Evolutionary conservation across 2,329 filamentous ascomycete genomes (phyloP).

Genomic region (Cladorrhinum sp.): DNA sequence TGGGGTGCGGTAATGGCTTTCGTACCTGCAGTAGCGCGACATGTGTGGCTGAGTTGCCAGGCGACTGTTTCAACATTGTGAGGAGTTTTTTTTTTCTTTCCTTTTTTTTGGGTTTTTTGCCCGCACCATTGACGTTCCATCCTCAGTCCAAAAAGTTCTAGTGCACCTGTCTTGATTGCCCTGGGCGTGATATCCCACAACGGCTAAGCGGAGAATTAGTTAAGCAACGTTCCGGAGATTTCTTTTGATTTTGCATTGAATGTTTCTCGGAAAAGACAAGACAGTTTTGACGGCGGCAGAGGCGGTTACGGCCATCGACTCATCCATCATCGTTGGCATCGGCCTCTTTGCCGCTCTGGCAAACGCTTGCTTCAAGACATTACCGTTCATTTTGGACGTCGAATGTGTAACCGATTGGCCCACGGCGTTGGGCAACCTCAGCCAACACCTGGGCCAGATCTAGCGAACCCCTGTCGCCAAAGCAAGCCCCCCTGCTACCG

Average conservation of each 20-base stretch:
- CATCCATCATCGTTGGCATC: neutral
- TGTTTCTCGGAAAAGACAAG: neutral
- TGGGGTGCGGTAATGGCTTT: conserved; percentile 2
- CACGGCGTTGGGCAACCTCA: conserved; percentile 12
- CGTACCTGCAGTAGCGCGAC: conserved; percentile 29
- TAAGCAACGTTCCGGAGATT: neutral
- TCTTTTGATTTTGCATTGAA: conserved; percentile 4
- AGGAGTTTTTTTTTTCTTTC: neutral
- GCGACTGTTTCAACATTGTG: conserved; percentile 22
- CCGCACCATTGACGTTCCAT: conserved; percentile 6
- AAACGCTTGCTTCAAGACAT: conserved; percentile 3
- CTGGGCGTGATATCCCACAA: neutral
- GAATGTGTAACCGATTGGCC: conserved; percentile 25
- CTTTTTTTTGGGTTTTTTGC: too few species aligned
- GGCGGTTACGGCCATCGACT: conserved; percentile 1
- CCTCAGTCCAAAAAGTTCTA: neutral
- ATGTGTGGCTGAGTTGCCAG: conserved; percentile 25
- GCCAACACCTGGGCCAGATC: conserved; percentile 19
- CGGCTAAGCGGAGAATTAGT: neutral
- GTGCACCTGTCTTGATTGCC: neutral
- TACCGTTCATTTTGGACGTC: conserved; percentile 4
- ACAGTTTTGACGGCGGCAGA: neutral
- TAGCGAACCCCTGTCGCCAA: conserved; percentile 15
- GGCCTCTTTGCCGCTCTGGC: conserved; percentile 3
- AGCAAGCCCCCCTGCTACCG: conserved; percentile 12